phyloP scores from a whole-genome alignment of 108 stramenopile species.

The Nitzschia sp. region DNA sequence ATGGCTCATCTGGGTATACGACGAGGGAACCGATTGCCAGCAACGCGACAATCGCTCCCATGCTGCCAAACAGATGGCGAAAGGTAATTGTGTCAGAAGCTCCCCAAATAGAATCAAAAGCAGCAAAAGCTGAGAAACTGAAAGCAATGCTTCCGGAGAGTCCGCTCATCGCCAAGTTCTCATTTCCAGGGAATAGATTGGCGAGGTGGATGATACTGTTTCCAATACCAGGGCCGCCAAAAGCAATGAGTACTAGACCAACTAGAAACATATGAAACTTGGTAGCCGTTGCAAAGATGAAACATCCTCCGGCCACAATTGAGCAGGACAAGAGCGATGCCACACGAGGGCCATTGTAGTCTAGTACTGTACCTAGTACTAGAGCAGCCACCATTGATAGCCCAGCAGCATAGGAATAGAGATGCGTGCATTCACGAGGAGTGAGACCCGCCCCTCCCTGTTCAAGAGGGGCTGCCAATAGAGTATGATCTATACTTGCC shows the following conservation, averaged over 20 bases:
- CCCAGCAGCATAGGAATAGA: constrained; percentile 35
- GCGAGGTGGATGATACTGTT: constrained; percentile 35
- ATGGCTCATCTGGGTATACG: constrained; percentile 40
- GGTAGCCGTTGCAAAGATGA: constrained; percentile 17
- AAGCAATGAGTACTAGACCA: constrained; percentile 23
- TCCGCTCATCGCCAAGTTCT: constrained; percentile 30
- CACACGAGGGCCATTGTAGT: constrained; percentile 34
- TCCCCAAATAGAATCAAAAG: constrained; percentile 37
- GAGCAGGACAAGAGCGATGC: constrained; percentile 22
- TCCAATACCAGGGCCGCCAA: constrained; percentile 42
- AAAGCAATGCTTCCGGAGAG: constrained; percentile 34
- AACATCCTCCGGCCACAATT: constrained; percentile 23
- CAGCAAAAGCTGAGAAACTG: constrained; percentile 34
- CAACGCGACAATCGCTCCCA: constrained; percentile 9
- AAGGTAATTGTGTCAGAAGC: constrained; percentile 10
- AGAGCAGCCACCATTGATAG: constrained; percentile 33
- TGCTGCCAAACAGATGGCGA: constrained; percentile 21
- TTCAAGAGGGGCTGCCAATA: constrained; percentile 25
- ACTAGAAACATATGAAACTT: constrained; percentile 5
- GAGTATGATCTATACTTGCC: constrained; percentile 43
- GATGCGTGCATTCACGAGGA: constrained; percentile 8
- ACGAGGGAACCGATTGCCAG: constrained; percentile 12
- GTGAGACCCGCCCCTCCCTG: constrained; percentile 39
- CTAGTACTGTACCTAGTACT: constrained; percentile 35
- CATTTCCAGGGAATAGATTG: constrained; percentile 39